phyloP scores from a whole-genome alignment of 805 yeast species.

The Pichia occidentalis region DNA sequence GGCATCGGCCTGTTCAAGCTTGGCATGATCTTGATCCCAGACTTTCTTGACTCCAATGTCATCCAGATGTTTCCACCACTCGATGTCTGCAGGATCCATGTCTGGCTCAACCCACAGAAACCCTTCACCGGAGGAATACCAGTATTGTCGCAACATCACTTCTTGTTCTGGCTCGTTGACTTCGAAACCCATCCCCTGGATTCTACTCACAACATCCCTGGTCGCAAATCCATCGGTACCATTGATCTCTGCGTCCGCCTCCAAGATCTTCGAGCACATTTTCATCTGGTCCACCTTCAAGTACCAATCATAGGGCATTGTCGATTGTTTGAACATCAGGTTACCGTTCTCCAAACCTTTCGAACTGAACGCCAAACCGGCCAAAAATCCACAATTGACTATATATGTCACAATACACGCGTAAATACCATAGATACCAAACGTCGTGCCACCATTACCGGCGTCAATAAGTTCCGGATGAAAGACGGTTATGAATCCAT shows the following conservation, averaged over 20 bases:
- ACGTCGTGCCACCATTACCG: slow-evolving; percentile 28
- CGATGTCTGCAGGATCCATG: slow-evolving; percentile 74
- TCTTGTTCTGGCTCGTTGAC: slow-evolving; percentile 58
- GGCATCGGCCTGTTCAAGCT: slow-evolving; percentile 17
- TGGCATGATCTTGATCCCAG: slow-evolving; percentile 25
- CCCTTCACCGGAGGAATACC: slow-evolving; percentile 83
- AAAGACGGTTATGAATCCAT: slow-evolving; percentile 38
- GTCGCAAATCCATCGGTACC: slow-evolving; percentile 39
- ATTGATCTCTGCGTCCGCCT: slow-evolving; percentile 51
- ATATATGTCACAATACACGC: slow-evolving; percentile 45
- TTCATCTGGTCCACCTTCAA: slow-evolving; percentile 61
- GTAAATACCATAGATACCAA: slow-evolving; percentile 35
- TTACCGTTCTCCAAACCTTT: slow-evolving; percentile 46
- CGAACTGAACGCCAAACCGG: slow-evolving; percentile 36
- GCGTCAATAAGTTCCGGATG: slow-evolving; percentile 25
- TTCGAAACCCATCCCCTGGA: slow-evolving; percentile 33
- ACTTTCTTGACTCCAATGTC: slow-evolving; percentile 26
- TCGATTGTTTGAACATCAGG: slow-evolving; percentile 58
- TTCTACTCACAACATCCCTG: slow-evolving; percentile 24
- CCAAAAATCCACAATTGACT: slow-evolving; percentile 41
- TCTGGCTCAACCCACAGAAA: slow-evolving; percentile 89
- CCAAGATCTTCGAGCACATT: slow-evolving; percentile 58
- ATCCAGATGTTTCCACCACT: slow-evolving; percentile 30
- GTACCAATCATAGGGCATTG: slow-evolving; percentile 57
- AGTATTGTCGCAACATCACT: slow-evolving; percentile 66